These are phyloP conservation scores for Paecilomyces dactylethromorphus DNA, from an alignment of 2,329 filamentous ascomycete genomes.

Conservation along the genomic window DNA sequence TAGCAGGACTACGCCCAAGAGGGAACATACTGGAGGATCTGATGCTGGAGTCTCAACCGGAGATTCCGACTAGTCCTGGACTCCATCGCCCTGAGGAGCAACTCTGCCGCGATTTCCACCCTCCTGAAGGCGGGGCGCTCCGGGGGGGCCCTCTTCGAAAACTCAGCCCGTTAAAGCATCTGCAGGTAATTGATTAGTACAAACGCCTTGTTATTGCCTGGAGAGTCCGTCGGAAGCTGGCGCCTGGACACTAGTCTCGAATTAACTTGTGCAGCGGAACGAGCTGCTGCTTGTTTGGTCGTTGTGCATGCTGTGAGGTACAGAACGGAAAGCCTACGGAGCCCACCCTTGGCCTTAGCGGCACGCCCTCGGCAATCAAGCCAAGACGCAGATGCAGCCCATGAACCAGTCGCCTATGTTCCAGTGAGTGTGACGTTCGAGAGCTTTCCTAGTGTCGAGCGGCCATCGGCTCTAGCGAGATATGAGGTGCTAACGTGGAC, in stretches of 20 bases:
- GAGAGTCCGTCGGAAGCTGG: neutral
- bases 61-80: neutral
- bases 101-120: neutral
- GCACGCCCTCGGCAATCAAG: neutral
- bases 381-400: neutral
- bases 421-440: neutral
- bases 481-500: neutral
- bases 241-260: neutral
- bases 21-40: neutral
- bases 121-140: neutral
- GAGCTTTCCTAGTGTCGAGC: neutral
- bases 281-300: neutral
- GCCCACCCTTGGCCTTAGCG: neutral
- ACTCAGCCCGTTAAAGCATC: neutral
- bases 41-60: neutral
- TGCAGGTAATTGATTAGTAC: neutral
- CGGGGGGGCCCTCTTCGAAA: neutral
- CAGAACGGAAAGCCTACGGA: neutral
- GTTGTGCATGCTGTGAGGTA: neutral
- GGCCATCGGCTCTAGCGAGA: neutral
- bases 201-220: neutral
- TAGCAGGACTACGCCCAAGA: neutral
- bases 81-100: neutral
- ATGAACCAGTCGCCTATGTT: neutral
- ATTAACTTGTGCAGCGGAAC: neutral